phyloP scores from a whole-genome alignment of 176 grass and related monocot genomes.

The Carex myosuroides region DNA sequence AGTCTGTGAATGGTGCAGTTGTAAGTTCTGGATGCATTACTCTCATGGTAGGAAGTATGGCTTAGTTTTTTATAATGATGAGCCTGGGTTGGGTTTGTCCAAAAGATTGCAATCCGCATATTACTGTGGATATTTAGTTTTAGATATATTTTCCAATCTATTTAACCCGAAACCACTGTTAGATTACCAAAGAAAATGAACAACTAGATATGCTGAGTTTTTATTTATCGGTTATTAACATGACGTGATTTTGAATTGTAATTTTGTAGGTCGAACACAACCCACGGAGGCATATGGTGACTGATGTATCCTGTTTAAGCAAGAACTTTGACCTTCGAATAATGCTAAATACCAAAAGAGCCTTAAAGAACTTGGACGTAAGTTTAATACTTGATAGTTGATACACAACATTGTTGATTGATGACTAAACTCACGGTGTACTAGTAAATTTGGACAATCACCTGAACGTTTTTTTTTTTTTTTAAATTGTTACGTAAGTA shows the following conservation, averaged over 20 bases:
- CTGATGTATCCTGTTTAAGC: slow-evolving; percentile 61
- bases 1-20: not conserved
- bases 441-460: not conserved
- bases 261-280: slow-evolving; percentile 52
- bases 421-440: not conserved
- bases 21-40: not conserved
- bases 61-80: not conserved
- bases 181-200: not conserved
- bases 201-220: not conserved
- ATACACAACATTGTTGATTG: not conserved
- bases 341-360: slow-evolving; percentile 48
- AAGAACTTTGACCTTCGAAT: slow-evolving; percentile 64
- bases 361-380: slow-evolving; percentile 48
- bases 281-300: slow-evolving; percentile 47
- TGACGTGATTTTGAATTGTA: not conserved
- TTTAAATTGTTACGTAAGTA: not conserved
- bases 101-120: not conserved
- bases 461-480: not conserved
- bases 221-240: not conserved
- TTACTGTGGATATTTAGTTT: not conserved
- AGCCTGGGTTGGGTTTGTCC: not conserved
- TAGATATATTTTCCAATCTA: slow-evolving; percentile 4
- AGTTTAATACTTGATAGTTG: slow-evolving; percentile 14
- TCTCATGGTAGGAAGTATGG: not conserved
- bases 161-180: not conserved